Conservation (phyloP, 1,139 yeast genomes). For the Saccharomyces hybrid region DNA sequence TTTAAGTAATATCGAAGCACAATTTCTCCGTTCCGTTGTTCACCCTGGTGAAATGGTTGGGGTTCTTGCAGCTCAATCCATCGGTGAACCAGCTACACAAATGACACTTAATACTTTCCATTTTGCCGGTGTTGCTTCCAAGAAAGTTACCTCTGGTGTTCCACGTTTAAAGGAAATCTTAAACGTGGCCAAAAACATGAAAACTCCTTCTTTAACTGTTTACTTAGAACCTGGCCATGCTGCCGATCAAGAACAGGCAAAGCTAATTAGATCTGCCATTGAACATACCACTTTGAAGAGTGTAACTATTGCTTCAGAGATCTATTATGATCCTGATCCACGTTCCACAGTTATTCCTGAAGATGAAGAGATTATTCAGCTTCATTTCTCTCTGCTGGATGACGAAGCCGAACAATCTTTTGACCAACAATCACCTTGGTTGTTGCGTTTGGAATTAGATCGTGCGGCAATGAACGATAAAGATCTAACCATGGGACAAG, state of each 20-base stretch:
- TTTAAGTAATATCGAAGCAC: conserved; percentile 85
- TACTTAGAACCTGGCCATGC: conserved; percentile 77
- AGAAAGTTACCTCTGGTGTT: conserved; percentile 98
- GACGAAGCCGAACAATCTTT: conserved; percentile 91
- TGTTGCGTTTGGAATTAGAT: conserved; percentile 89
- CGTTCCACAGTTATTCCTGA: conserved; percentile 91
- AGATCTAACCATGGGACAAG: conserved; percentile 96
- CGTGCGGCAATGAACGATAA: conserved; percentile 99
- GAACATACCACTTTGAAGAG: conserved; percentile 93
- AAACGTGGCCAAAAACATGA: conserved; percentile 95
- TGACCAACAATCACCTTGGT: conserved; percentile 96
- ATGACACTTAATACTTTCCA: conserved; percentile 99
- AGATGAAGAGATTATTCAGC: conserved; percentile 94
- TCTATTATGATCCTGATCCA: conserved; percentile 97
- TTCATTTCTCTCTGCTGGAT: conserved; percentile 95
- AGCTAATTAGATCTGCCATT: conserved; percentile 90
- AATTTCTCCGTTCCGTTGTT: conserved; percentile 85
- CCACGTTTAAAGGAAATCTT: conserved; percentile 99
- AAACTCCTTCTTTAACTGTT: conserved; percentile 96
- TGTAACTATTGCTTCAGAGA: conserved; percentile 96
- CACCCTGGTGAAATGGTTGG: conserved; percentile 99
- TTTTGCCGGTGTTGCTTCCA: conserved; percentile 99
- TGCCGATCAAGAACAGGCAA: conserved; percentile 85
- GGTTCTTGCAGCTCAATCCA: conserved; percentile 97
- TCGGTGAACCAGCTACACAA: conserved; percentile 99